Percentiles rank a stretch among this genome's conserved stretches.
Conservation (phyloP, 2,329 filamentous ascomycete genomes). For the Ophiostoma angusticollis region DNA sequence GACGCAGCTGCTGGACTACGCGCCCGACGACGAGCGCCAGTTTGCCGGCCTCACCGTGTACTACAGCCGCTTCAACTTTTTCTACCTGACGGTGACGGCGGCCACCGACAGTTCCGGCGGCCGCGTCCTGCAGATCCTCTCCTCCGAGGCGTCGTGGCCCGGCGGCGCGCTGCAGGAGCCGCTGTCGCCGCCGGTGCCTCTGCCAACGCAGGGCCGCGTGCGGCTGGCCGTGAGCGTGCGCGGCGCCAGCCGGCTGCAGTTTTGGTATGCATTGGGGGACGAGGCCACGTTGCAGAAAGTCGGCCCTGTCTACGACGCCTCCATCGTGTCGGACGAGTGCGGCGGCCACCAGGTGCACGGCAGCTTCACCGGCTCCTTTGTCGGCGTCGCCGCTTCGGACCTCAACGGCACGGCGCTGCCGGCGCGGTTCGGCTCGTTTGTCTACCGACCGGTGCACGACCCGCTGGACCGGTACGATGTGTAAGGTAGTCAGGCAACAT, state of each 20-base stretch:
- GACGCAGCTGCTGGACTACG: conserved; percentile 56
- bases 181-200: conserved; percentile 28
- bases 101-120: conserved; percentile 23
- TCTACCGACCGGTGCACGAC: conserved; percentile 35
- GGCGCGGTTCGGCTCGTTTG: conserved; percentile 39
- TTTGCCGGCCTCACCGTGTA: conserved; percentile 50
- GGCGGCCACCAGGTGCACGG: conserved; percentile 48
- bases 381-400: conserved; percentile 43
- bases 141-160: conserved; percentile 44
- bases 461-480: conserved; percentile 36
- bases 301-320: conserved; percentile 44
- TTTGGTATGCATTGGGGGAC: conserved; percentile 38
- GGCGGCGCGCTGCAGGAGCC: conserved; percentile 33
- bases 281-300: conserved; percentile 29
- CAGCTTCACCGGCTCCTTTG: conserved; percentile 51
- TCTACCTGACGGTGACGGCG: conserved; percentile 48
- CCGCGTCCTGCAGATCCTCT: conserved; percentile 44
- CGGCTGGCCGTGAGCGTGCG: conserved; percentile 38
- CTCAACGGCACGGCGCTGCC: conserved; percentile 35
- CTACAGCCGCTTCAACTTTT: conserved; percentile 53
- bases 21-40: conserved; percentile 43
- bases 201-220: conserved; percentile 44
- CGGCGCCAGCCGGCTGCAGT: conserved; percentile 40
- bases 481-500: too few species aligned
- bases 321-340: conserved; percentile 49